These are phyloP conservation scores for Phytophthora nicotianae DNA, from an alignment of 352 stramenopile species.

Conservation along the genomic window DNA sequence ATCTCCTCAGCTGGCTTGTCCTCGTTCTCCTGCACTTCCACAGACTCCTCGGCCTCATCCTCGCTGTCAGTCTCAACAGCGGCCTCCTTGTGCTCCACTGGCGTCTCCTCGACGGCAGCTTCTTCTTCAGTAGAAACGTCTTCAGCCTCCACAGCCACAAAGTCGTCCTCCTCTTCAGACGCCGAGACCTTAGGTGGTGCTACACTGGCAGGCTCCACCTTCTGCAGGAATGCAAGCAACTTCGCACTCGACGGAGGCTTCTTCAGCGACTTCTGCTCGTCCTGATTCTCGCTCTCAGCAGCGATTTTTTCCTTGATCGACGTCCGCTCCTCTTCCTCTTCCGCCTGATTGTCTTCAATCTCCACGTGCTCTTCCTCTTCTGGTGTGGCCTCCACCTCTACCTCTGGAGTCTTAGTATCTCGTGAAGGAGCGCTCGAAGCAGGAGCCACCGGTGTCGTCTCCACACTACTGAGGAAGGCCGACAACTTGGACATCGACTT, in stretches of 20 bases:
- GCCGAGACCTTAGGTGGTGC: slow-evolving; percentile 4
- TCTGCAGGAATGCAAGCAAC: slow-evolving; percentile 58
- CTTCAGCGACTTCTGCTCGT: slow-evolving; percentile 28
- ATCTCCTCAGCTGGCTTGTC: slow-evolving; percentile 22
- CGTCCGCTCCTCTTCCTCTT: slow-evolving; percentile 26
- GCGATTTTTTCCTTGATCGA: slow-evolving; percentile 19
- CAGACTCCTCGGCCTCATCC: slow-evolving; percentile 31
- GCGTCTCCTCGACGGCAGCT: not conserved
- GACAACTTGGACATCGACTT: slow-evolving; percentile 58
- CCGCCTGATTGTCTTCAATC: slow-evolving; percentile 35
- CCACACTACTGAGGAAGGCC: slow-evolving; percentile 70
- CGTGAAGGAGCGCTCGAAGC: slow-evolving; percentile 20
- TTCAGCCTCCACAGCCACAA: slow-evolving; percentile 32
- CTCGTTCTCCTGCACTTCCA: slow-evolving; percentile 31
- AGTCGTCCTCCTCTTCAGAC: slow-evolving; percentile 28
- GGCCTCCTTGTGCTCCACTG: slow-evolving; percentile 20
- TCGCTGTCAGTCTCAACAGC: slow-evolving; percentile 25
- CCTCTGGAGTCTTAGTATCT: slow-evolving; percentile 21
- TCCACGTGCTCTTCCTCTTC: slow-evolving; percentile 30
- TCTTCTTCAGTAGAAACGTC: slow-evolving; percentile 31
- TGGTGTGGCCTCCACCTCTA: slow-evolving; percentile 24
- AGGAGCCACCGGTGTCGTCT: slow-evolving; percentile 26
- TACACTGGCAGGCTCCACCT: slow-evolving; percentile 39
- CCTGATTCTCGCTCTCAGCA: slow-evolving; percentile 17
- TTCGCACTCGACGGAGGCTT: slow-evolving; percentile 47